phyloP scores from a whole-genome alignment of 2,329 filamentous ascomycete genomes.

The Sarocladium oryzae region DNA sequence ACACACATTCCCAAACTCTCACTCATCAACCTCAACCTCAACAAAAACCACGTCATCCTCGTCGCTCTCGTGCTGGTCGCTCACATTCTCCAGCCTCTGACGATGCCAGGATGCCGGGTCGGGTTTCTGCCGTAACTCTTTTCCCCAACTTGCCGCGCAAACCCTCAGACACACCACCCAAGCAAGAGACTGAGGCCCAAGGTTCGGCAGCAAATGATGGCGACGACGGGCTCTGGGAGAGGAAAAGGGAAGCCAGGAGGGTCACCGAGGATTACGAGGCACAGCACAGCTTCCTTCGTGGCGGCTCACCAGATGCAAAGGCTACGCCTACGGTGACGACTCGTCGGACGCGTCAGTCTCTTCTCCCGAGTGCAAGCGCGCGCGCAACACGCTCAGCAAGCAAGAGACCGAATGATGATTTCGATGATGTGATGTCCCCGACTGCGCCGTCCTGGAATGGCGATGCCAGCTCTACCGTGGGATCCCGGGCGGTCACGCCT shows the following conservation, averaged over 20 bases:
- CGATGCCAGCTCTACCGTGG: constrained; percentile 34
- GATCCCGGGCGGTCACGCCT: constrained; percentile 56
- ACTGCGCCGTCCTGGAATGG: constrained; percentile 28
- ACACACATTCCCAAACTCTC: constrained; percentile 25
- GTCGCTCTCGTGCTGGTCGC: constrained; percentile 3
- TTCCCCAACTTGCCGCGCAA: constrained; percentile 21
- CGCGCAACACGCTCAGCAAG: constrained; percentile 42
- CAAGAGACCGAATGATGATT: constrained; percentile 50
- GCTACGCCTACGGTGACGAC: constrained; percentile 25
- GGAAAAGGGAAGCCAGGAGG: constrained; percentile 28
- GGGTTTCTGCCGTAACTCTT: constrained; percentile 22
- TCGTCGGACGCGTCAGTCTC: constrained; percentile 29
- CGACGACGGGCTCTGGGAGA: constrained; percentile 26
- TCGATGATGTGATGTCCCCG: constrained; percentile 28
- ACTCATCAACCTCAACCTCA: not conserved
- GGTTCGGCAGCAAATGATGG: constrained; percentile 20
- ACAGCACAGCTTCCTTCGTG: constrained; percentile 32
- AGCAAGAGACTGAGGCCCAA: not conserved
- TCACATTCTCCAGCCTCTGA: constrained; percentile 7
- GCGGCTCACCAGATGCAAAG: constrained; percentile 19
- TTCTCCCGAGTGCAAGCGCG: constrained; percentile 24
- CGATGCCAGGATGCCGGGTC: constrained; percentile 34
- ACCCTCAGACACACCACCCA: not conserved
- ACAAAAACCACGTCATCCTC: not conserved
- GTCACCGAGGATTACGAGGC: constrained; percentile 30